These are phyloP conservation scores for Starmerella riodocensis DNA, from an alignment of 805 yeast species.

Conservation along the genomic window DNA sequence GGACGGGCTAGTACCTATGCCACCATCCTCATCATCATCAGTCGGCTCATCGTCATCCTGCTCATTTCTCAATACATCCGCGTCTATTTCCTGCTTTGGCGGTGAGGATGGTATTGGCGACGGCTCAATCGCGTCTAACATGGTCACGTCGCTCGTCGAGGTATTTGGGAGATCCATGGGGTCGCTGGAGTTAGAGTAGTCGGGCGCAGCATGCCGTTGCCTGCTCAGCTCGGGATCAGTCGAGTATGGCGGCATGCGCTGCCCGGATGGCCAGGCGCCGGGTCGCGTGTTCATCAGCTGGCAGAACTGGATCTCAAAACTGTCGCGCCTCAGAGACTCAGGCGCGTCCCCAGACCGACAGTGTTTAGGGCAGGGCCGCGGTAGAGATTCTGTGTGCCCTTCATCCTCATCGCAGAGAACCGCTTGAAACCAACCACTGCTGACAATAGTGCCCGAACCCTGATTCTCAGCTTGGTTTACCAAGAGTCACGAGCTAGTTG, in stretches of 20 bases:
- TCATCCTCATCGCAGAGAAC: no score
- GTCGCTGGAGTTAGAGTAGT: constrained; percentile 13
- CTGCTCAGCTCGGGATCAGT: constrained; percentile 14
- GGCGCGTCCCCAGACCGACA: no score
- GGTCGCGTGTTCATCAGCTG: no score
- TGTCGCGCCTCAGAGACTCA: no score
- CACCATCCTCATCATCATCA: constrained; percentile 5
- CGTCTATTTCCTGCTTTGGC: constrained; percentile 8
- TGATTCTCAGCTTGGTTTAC: no score
- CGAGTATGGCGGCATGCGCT: constrained; percentile 13
- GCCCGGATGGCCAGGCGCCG: no score
- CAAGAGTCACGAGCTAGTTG: no score
- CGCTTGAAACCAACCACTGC: no score
- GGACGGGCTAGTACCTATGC: constrained; percentile 1
- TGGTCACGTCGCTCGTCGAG: constrained; percentile 3
- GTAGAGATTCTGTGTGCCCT: no score
- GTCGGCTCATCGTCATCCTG: constrained; percentile 6
- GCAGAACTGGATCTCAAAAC: no score
- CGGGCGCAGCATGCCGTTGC: constrained; percentile 12
- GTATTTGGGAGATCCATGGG: neutral
- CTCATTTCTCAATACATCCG: constrained; percentile 1
- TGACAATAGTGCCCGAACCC: no score
- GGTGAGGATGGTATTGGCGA: constrained; percentile 15
- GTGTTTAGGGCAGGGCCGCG: no score
- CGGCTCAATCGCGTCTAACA: neutral